phyloP scores from a whole-genome alignment of 1,139 yeast genomes.

The Meyerozyma athensensis region DNA sequence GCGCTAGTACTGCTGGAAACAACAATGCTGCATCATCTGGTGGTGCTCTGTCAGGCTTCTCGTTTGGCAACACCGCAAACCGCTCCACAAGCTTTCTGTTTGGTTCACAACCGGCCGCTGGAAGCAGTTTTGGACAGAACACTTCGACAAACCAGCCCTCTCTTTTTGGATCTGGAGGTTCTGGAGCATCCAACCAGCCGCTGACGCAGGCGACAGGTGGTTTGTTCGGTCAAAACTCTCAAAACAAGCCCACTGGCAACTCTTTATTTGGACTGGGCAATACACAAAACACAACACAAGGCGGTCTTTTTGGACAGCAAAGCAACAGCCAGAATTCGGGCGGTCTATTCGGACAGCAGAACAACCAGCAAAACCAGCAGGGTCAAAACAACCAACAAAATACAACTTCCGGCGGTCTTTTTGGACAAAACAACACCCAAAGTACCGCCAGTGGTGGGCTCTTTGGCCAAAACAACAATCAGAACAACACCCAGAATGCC shows the following conservation, averaged over 20 bases:
- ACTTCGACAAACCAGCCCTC: background rate
- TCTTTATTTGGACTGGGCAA: background rate
- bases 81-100: background rate
- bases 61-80: constrained; percentile 2
- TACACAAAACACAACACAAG: constrained; percentile 4
- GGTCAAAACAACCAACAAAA: constrained; percentile 5
- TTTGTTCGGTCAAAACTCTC: background rate
- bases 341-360: constrained; percentile 10
- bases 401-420: constrained; percentile 8
- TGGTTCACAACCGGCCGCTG: background rate
- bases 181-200: background rate
- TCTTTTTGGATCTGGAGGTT: background rate
- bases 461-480: constrained; percentile 9
- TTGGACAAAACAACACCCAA: constrained; percentile 4
- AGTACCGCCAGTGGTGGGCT: constrained; percentile 7
- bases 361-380: constrained; percentile 5
- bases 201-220: background rate
- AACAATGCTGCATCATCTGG: background rate
- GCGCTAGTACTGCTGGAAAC: background rate
- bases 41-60: background rate
- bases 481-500: constrained; percentile 6
- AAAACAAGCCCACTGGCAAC: background rate
- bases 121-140: background rate
- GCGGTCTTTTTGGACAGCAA: constrained; percentile 3
- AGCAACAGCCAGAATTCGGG: constrained; percentile 6